Percentiles rank a stretch among this genome's conserved stretches.
Conservation (phyloP, 2,329 filamentous ascomycete genomes). For the Fusarium goolgardi region DNA sequence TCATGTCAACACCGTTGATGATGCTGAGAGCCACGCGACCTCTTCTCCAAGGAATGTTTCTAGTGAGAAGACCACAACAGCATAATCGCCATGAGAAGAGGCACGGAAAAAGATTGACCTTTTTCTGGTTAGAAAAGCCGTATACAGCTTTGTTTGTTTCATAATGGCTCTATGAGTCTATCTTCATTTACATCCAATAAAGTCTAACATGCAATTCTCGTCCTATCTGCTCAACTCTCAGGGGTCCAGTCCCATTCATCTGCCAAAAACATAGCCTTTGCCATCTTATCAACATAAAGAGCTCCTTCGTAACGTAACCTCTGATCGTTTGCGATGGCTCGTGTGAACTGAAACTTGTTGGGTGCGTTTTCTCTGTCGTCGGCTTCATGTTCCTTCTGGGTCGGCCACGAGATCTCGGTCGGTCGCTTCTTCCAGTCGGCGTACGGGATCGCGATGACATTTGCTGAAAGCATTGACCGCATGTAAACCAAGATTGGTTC, state of each 20-base stretch:
- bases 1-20: slow-evolving; percentile 29
- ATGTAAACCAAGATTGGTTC: slow-evolving; percentile 75
- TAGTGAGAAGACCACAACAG: slow-evolving; percentile 47
- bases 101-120: neutral
- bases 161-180: slow-evolving; percentile 32
- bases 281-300: slow-evolving; percentile 63
- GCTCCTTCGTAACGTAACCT: slow-evolving; percentile 61
- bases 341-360: slow-evolving; percentile 61
- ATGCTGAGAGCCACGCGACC: slow-evolving; percentile 46
- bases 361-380: slow-evolving; percentile 30
- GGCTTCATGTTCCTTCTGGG: slow-evolving; percentile 29
- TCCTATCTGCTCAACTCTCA: slow-evolving; percentile 50
- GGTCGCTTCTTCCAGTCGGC: slow-evolving; percentile 60
- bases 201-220: slow-evolving; percentile 26
- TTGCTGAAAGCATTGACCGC: slow-evolving; percentile 64
- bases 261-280: slow-evolving; percentile 66
- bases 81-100: slow-evolving; percentile 11
- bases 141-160: slow-evolving; percentile 20
- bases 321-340: slow-evolving; percentile 62
- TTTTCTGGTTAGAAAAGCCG: neutral
- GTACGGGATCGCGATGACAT: slow-evolving; percentile 58
- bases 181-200: slow-evolving; percentile 38
- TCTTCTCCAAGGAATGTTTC: slow-evolving; percentile 42
- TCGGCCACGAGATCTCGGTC: slow-evolving; percentile 56
- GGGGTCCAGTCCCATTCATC: slow-evolving; percentile 71